phyloP scores from a whole-genome alignment of 345 rosid species.

The Lepidium sativum region DNA sequence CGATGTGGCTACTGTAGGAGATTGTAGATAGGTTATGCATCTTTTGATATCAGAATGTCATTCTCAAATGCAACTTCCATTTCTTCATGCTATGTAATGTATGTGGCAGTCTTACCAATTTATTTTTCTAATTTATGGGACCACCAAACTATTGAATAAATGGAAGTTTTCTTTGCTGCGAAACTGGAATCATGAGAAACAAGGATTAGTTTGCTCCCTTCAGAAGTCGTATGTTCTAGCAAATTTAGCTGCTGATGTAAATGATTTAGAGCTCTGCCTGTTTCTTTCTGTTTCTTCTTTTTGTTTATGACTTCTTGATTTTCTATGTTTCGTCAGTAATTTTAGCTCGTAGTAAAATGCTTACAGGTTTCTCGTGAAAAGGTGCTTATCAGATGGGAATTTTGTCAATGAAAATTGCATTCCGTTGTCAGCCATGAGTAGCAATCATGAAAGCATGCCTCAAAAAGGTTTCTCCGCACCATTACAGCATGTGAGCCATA shows the following conservation, averaged over 20 bases:
- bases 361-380: slow-evolving; percentile 55
- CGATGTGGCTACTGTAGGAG: neutral
- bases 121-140: neutral
- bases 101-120: neutral
- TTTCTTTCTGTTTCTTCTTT: neutral
- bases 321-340: neutral
- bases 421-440: slow-evolving; percentile 36
- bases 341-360: neutral
- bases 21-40: neutral
- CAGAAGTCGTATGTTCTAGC: neutral
- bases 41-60: neutral
- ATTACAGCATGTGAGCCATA: slow-evolving; percentile 33
- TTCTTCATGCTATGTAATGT: neutral
- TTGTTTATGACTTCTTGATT: neutral
- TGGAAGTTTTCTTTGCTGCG: neutral
- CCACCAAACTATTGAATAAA: neutral
- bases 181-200: neutral
- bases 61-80: neutral
- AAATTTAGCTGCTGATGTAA: neutral
- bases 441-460: slow-evolving; percentile 31
- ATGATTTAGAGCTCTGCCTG: neutral
- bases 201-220: neutral
- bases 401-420: slow-evolving; percentile 38
- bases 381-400: slow-evolving; percentile 80
- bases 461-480: slow-evolving; percentile 36